Evolutionary conservation across 2,329 filamentous ascomycete species (phyloP).

Genomic region (Trichophyton equinum): DNA sequence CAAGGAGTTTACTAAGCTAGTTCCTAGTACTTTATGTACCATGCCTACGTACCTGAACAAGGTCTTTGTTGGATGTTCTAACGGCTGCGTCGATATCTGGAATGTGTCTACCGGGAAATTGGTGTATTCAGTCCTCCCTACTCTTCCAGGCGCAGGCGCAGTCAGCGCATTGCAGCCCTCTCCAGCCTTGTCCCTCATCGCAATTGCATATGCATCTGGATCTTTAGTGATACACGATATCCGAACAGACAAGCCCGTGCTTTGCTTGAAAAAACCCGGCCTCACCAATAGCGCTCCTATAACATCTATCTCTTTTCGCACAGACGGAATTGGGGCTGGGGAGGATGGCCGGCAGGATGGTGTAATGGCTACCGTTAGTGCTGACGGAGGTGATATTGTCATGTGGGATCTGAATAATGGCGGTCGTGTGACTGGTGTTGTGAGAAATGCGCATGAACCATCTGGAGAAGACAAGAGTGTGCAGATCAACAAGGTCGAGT

Average conservation of each 20-base stretch:
- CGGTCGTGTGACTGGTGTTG: conserved; percentile 70
- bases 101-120: conserved; percentile 86
- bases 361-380: conserved; percentile 84
- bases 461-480: conserved; percentile 45
- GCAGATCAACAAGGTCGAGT: conserved; percentile 78
- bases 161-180: conserved; percentile 81
- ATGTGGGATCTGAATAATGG: conserved; percentile 93
- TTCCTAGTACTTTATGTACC: conserved; percentile 67
- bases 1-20: conserved; percentile 46
- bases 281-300: conserved; percentile 51
- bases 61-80: conserved; percentile 72
- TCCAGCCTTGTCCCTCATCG: conserved; percentile 71
- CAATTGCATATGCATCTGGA: conserved; percentile 74
- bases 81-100: conserved; percentile 93
- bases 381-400: conserved; percentile 70
- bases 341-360: conserved; percentile 74
- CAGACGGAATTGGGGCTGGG: conserved; percentile 76
- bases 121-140: conserved; percentile 77
- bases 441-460: conserved; percentile 71
- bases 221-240: conserved; percentile 71
- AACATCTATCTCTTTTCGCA: conserved; percentile 78
- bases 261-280: conserved; percentile 53
- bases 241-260: conserved; percentile 58
- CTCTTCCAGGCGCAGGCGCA: conserved; percentile 56
- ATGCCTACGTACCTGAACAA: conserved; percentile 97